Conservation (phyloP, 805 yeast genomes). For the Cyberlindnera misumaiensis region DNA sequence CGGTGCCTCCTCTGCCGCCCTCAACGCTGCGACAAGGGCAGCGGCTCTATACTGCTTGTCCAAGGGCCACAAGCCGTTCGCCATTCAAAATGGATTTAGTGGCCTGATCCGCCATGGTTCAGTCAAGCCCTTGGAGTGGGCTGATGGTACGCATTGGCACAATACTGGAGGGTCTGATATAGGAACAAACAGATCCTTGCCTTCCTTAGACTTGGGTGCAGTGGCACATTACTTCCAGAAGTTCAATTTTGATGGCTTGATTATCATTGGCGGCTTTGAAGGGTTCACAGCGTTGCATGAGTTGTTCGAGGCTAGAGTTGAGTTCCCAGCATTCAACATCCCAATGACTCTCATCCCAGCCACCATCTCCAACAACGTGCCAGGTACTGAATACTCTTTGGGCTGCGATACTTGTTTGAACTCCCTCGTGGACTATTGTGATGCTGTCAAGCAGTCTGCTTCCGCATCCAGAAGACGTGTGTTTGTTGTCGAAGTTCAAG, state of each 20-base stretch:
- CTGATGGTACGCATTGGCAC: conserved; percentile 84
- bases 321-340: conserved; percentile 87
- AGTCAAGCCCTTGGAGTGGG: conserved; percentile 68
- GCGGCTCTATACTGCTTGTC: conserved; percentile 84
- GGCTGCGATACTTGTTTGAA: conserved; percentile 97
- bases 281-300: conserved; percentile 85
- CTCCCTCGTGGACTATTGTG: conserved; percentile 86
- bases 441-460: conserved; percentile 90
- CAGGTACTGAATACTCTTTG: conserved; percentile 95
- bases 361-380: conserved; percentile 94
- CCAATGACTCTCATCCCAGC: conserved; percentile 95
- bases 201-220: conserved; percentile 76
- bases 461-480: conserved; percentile 91
- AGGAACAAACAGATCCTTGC: conserved; percentile 90
- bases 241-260: conserved; percentile 78
- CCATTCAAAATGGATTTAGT: conserved; percentile 88
- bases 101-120: conserved; percentile 90
- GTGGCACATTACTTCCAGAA: conserved; percentile 92
- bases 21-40: conserved; percentile 90
- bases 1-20: conserved; percentile 97
- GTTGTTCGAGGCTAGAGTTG: conserved; percentile 64
- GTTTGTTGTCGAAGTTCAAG: conserved; percentile 96
- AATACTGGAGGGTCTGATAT: conserved; percentile 91
- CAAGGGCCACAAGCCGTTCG: conserved; percentile 84
- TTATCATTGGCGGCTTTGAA: conserved; percentile 94